Evolutionary conservation across 1,139 yeast species (phyloP).

Genomic region (Sugiyamaella grinbergsii): DNA sequence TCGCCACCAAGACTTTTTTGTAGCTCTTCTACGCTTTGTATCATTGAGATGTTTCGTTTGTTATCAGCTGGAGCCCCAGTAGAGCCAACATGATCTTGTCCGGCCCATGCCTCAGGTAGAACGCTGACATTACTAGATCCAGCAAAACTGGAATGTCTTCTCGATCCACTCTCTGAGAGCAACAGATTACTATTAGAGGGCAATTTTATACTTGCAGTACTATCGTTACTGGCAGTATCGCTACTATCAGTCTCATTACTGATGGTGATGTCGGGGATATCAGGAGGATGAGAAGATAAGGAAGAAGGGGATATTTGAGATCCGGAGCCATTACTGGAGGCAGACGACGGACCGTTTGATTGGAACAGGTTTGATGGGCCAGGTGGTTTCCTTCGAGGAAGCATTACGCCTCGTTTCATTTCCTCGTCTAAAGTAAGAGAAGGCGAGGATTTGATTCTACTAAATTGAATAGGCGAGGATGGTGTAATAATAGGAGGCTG

Average conservation of each 20-base stretch:
- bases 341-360: background rate
- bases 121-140: slow-evolving; percentile 6
- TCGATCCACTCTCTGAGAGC: background rate
- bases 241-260: slow-evolving; percentile 15
- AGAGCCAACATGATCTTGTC: background rate
- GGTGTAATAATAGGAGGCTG: background rate
- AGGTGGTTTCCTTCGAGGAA: slow-evolving; percentile 3
- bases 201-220: background rate
- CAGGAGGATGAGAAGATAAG: background rate
- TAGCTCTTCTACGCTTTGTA: slow-evolving; percentile 27
- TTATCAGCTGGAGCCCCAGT: slow-evolving; percentile 1
- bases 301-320: background rate
- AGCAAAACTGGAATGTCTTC: slow-evolving; percentile 13
- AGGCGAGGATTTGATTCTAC: slow-evolving; percentile 13
- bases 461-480: slow-evolving; percentile 2
- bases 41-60: slow-evolving; percentile 21
- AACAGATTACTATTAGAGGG: background rate
- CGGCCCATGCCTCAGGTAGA: background rate
- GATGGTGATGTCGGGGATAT: slow-evolving; percentile 7
- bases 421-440: slow-evolving; percentile 13
- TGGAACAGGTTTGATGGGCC: slow-evolving; percentile 6
- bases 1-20: slow-evolving; percentile 29
- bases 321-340: background rate
- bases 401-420: slow-evolving; percentile 11
- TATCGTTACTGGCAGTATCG: slow-evolving; percentile 6